A percentile compares a stretch with the other conserved stretches of the same genome.
These are phyloP conservation scores for Colletotrichum coccodes DNA, from an alignment of 2,329 filamentous ascomycete species.

Conservation along the genomic window DNA sequence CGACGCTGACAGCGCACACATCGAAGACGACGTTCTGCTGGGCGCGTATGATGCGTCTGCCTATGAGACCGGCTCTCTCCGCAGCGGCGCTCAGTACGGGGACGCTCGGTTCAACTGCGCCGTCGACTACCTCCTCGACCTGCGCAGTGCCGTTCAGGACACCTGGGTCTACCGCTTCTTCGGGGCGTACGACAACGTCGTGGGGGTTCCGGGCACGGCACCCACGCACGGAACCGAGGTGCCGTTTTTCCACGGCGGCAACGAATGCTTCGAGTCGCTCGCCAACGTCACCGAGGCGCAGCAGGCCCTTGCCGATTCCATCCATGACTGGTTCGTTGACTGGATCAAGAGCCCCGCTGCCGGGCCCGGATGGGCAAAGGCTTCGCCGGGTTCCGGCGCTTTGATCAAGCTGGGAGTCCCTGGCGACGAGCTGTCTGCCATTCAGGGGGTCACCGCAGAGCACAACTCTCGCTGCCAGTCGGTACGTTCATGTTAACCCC, in stretches of 20 bases:
- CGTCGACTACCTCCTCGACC: conserved; percentile 49
- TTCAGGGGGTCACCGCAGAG: conserved; percentile 41
- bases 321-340: conserved; percentile 52
- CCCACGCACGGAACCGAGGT: conserved; percentile 52
- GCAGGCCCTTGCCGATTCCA: conserved; percentile 52
- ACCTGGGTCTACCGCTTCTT: conserved; percentile 57
- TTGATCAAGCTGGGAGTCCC: conserved; percentile 46
- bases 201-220: conserved; percentile 44
- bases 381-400: conserved; percentile 40
- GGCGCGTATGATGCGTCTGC: conserved; percentile 47
- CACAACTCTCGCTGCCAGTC: conserved; percentile 46
- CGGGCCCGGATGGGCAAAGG: conserved; percentile 52
- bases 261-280: conserved; percentile 50
- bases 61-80: conserved; percentile 47
- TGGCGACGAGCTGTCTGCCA: conserved; percentile 44
- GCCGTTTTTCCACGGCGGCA: conserved; percentile 57
- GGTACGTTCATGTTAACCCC: conserved; percentile 4
- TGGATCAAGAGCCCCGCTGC: conserved; percentile 55
- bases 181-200: conserved; percentile 51
- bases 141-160: conserved; percentile 47
- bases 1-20: conserved; percentile 50
- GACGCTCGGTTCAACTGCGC: conserved; percentile 58
- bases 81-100: conserved; percentile 54
- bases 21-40: conserved; percentile 45
- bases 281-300: conserved; percentile 46